Evolutionary conservation across 768 basidiomycete species (phyloP).

Genomic region (Porphyrellus cyaneotinctus): DNA sequence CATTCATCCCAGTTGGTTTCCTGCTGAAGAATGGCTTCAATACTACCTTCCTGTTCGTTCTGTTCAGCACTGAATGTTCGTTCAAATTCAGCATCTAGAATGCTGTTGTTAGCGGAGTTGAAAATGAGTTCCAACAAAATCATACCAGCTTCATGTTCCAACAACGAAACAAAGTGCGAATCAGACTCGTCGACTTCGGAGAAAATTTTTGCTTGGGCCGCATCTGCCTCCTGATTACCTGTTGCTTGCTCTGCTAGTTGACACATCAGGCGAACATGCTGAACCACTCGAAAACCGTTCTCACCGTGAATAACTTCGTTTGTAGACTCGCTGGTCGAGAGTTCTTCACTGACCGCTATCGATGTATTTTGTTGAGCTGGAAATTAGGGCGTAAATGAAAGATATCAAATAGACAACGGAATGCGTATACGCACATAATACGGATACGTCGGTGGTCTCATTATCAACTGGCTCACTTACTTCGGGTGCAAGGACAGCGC

Average conservation of each 20-base stretch:
- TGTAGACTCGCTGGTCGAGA: constrained; percentile 1
- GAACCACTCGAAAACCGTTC: background rate
- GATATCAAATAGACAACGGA: background rate
- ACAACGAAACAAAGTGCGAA: constrained; percentile 23
- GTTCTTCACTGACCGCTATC: background rate
- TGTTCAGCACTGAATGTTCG: constrained; percentile 17
- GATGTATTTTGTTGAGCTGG: constrained; percentile 8
- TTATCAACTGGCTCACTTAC: background rate
- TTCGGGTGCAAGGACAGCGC: constrained; percentile 8
- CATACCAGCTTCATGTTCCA: constrained; percentile 32
- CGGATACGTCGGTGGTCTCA: background rate
- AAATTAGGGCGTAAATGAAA: constrained; percentile 1
- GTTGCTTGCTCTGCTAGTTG: constrained; percentile 1
- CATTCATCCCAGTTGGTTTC: constrained; percentile 30
- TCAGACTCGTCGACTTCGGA: constrained; percentile 27
- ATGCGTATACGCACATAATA: constrained; percentile 8
- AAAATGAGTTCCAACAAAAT: background rate
- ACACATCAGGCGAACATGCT: constrained; percentile 1
- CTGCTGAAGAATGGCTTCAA: constrained; percentile 14
- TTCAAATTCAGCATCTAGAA: constrained; percentile 28
- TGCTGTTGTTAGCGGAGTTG: constrained; percentile 8
- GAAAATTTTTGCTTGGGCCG: constrained; percentile 1
- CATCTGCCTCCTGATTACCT: constrained; percentile 14
- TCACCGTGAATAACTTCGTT: constrained; percentile 8
- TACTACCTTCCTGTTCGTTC: constrained; percentile 15